phyloP scores from a whole-genome alignment of 257 asterid genomes.

The Henckelia pumila region DNA sequence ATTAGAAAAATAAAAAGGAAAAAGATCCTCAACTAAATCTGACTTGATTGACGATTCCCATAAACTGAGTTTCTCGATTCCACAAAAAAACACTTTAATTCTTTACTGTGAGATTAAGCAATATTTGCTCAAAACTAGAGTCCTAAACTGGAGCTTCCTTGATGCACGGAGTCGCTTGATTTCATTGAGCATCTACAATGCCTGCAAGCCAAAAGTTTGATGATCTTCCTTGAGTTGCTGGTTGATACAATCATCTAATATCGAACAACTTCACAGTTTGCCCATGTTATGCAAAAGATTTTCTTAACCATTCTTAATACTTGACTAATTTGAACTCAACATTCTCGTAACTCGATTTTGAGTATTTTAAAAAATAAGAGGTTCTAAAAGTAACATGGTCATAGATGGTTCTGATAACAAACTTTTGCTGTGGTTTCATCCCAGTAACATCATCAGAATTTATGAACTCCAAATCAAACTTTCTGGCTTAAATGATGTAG shows the following conservation, averaged over 20 bases:
- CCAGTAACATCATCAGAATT: neutral
- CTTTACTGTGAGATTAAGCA: conserved; percentile 24
- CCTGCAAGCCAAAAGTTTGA: conserved; percentile 18
- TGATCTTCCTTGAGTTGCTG: conserved; percentile 25
- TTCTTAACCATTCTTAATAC: conserved; percentile 27
- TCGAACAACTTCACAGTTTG: conserved; percentile 29
- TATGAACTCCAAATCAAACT: no score
- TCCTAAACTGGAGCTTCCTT: conserved; percentile 31
- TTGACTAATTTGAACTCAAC: conserved; percentile 22
- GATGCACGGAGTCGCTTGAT: conserved; percentile 25
- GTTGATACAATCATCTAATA: conserved; percentile 23
- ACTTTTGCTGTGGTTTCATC: conserved; percentile 2
- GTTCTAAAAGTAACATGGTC: conserved; percentile 42
- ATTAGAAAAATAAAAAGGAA: neutral
- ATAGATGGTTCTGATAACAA: conserved; percentile 32
- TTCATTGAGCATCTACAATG: conserved; percentile 26
- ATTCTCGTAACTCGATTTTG: conserved; percentile 24
- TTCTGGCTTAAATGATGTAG: neutral
- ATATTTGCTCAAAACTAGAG: conserved; percentile 20
- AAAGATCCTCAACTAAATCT: conserved; percentile 34
- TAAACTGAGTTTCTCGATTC: conserved; percentile 33
- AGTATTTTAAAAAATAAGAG: neutral
- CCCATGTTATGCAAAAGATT: conserved; percentile 20
- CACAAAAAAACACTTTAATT: conserved; percentile 21
- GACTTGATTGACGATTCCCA: conserved; percentile 36